A percentile compares a stretch with the other conserved stretches of the same genome.
phyloP scores from a whole-genome alignment of 352 stramenopile species.

The Pythium volutum region DNA sequence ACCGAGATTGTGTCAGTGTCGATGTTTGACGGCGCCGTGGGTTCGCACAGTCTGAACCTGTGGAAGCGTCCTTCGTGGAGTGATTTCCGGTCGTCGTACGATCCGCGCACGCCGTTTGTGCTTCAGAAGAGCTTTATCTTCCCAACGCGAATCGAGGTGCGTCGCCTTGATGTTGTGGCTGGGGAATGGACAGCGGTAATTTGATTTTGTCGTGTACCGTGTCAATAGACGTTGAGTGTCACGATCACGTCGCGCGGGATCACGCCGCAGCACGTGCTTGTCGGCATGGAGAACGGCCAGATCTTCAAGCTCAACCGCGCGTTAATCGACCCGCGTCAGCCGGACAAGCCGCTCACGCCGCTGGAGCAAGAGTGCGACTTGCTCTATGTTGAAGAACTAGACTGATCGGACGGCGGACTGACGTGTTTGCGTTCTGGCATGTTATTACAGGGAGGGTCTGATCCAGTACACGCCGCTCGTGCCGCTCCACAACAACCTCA shows the following conservation, averaged over 20 bases:
- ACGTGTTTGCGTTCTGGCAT: not conserved
- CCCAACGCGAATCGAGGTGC: constrained; percentile 80
- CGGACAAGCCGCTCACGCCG: constrained; percentile 87
- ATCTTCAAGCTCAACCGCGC: constrained; percentile 92
- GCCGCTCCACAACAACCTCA: constrained; percentile 80
- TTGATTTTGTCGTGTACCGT: not conserved
- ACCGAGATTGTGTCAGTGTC: constrained; percentile 81
- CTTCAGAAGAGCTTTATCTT: constrained; percentile 96
- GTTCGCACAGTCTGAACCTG: constrained; percentile 92
- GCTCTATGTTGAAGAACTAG: not conserved
- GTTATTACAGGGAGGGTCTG: constrained; percentile 57
- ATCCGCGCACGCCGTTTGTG: constrained; percentile 86
- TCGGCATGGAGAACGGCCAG: constrained; percentile 91
- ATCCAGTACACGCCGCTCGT: constrained; percentile 90
- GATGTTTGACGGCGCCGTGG: constrained; percentile 96
- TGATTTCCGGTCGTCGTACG: constrained; percentile 90
- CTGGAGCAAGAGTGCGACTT: constrained; percentile 58
- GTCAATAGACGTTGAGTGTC: constrained; percentile 77
- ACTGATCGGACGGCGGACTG: not conserved
- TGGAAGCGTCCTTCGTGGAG: constrained; percentile 93
- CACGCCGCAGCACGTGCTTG: constrained; percentile 92
- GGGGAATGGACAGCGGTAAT: not conserved
- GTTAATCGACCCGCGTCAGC: constrained; percentile 93
- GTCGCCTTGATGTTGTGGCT: not conserved
- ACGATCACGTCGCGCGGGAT: constrained; percentile 94